Base-by-base conservation (phyloP, 2,329 filamentous ascomycete species). In the Fusarium brevicatenulatum region DNA sequence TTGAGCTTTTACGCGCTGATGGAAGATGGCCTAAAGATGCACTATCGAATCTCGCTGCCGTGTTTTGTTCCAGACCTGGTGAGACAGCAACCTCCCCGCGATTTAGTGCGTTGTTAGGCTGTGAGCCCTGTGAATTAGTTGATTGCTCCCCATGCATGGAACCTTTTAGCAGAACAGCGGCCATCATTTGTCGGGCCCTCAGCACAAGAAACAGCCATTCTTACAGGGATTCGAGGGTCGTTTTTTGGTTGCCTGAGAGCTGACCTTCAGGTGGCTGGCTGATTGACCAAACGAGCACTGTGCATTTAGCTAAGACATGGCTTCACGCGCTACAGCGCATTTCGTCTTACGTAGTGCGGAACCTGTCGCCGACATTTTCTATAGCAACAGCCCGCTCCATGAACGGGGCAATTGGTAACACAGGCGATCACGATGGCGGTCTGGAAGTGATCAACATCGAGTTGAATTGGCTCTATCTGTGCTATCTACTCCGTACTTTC, bases 251-350 rank as follows among this genome's bases (percentile, higher is more conserved):
- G 32, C n/a, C 42, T 11, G 34, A 30, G n/a, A 63, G 60, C 47
- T 34, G 42, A 46, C 21, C 25, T n/a, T 25, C 13, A 21, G 18
- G 62, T 63, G 62, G 62, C 44, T 65, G 62, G 39, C 23, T 61
- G 36, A 47, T 12, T n/a, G 15, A 57, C 54, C 19, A 47, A 57
- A 57, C 25, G 54, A n/a, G 54, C 42, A 21, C 54, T n/a, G 30
- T 25, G 40, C 54, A 57, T 57, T 36, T 5, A 16, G 40, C 37
- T 52, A 40, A 49, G 61, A 44, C 62, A 39, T 47, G n/a, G 32
- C 62, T 47, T 50, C 23, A 4, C 28, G 19, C 15, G 16, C 18
- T 47, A 21, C 30, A 23, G 47, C 21, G 16, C 59, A n/a, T 9
- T 63, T 32, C 18, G 34, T 46, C 46, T 55, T 63, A 53, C 46